Conservation (phyloP, 495 filamentous ascomycete genomes). For the Hypoxylon fuscum region DNA sequence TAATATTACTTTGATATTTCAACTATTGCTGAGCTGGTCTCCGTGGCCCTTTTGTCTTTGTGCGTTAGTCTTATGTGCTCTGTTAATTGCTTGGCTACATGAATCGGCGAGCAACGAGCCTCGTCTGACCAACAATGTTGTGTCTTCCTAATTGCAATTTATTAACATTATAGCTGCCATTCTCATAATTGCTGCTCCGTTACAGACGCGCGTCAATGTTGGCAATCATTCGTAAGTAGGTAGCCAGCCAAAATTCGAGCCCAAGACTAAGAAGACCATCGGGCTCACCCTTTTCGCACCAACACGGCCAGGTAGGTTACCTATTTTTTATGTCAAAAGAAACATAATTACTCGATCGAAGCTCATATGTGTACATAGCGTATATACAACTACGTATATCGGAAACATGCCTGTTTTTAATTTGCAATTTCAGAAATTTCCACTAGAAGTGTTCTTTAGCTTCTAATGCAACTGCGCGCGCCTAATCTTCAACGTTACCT, state of each 20-base stretch:
- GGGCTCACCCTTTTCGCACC: background rate
- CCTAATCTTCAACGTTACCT: conserved; percentile 37
- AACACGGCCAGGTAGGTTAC: background rate
- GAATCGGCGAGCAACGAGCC: conserved; percentile 6
- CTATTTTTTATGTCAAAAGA: background rate
- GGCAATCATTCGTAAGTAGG: background rate
- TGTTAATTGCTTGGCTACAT: conserved; percentile 18
- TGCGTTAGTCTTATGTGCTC: conserved; percentile 16
- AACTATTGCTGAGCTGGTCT: conserved; percentile 24
- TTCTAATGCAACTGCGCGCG: conserved; percentile 34
- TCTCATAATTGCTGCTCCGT: conserved; percentile 8
- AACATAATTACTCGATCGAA: background rate
- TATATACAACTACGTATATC: conserved; percentile 5
- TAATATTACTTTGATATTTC: conserved; percentile 20
- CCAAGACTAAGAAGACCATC: background rate
- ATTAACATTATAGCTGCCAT: background rate
- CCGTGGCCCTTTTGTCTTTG: conserved; percentile 4
- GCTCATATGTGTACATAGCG: background rate
- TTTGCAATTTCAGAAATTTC: conserved; percentile 1
- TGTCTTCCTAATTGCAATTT: conserved; percentile 1
- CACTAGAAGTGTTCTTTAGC: conserved; percentile 31
- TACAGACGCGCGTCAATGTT: conserved; percentile 10
- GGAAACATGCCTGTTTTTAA: background rate
- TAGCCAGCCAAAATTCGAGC: background rate
- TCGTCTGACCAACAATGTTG: conserved; percentile 21